Evolutionary conservation across 228 moss, liverwort and hornwort genomes (phyloP), one percentile per base, ranked within the genome.

Genomic region (Sphagnum magellanicum): DNA sequence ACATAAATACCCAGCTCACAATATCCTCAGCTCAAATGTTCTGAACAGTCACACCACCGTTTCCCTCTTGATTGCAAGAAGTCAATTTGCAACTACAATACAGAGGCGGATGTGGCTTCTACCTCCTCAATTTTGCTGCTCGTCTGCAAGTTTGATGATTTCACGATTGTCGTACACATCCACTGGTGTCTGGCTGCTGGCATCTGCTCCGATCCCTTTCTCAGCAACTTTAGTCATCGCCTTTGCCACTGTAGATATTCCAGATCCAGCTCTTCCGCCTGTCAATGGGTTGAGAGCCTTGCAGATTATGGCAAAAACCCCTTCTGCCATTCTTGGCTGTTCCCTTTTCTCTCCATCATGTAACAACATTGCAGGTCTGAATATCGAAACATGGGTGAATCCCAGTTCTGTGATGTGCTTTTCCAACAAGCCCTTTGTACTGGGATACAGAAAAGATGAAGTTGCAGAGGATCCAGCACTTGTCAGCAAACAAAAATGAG

Each of bases 361-460:
- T 10, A 82, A 77, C 62, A 86, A 68, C 1, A 82, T 0, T 16
- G 65, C 79, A 51, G 86, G 82, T 75, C 74, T 79, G 52, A 86
- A 79, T 55, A 86, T n/a, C 0, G 82, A 79, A 55, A 86, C 4
- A 49, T 77, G 77, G 1, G 79, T 3, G 46, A 82, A 82, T 16
- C 73, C 79, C 5, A 86, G 5, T 69, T 82, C 79, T 0, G 75
- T 4, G 5, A 77, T 59, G 4, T 86, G 79, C 51, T 86, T 79
- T 72, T 86, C 86, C 32, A 86, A 6, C 15, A 82, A 75, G 7
- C 86, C 86, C 75, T 86, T 86, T 48, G 79, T 82, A 71, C 62
- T 86, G n/a, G 74, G 59, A 58, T 79, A 82, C 50, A 86, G 66
- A 73, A 78, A 66, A 50, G 80, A 75, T 46, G 86, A 80, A 9